Conservation (phyloP, 2,329 filamentous ascomycete genomes). For the Pseudogymnoascus destructans region DNA sequence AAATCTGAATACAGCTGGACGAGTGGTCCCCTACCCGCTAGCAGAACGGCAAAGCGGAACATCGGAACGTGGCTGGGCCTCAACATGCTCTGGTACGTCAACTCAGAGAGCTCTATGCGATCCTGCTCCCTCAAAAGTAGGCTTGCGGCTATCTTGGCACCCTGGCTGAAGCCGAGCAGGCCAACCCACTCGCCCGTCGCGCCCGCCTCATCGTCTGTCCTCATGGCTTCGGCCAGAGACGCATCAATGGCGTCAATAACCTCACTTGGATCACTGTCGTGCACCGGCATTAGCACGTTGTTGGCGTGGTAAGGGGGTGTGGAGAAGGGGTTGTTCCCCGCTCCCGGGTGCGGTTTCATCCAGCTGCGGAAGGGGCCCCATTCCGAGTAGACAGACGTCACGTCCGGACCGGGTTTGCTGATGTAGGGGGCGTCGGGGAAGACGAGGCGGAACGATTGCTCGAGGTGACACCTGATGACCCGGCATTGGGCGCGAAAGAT, state of each 20-base stretch:
- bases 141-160: conserved; percentile 47
- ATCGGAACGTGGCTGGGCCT: background rate
- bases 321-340: background rate
- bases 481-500: conserved; percentile 60
- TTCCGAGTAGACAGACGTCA: conserved; percentile 51
- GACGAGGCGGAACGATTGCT: conserved; percentile 49
- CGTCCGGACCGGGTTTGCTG: conserved; percentile 46
- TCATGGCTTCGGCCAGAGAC: conserved; percentile 32
- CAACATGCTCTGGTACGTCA: background rate
- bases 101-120: conserved; percentile 18
- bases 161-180: conserved; percentile 54
- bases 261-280: too few species aligned
- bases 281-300: background rate
- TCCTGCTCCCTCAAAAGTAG: conserved; percentile 50
- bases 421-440: conserved; percentile 59
- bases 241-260: background rate
- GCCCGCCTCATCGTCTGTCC: conserved; percentile 37
- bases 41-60: conserved; percentile 47
- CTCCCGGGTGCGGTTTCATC: conserved; percentile 46
- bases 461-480: conserved; percentile 20
- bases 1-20: conserved; percentile 30
- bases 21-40: conserved; percentile 48
- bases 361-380: conserved; percentile 52
- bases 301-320: background rate
- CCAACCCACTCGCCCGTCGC: conserved; percentile 42